phyloP scores from a whole-genome alignment of 2,329 filamentous ascomycete species.

The Hypoxylon sp. region DNA sequence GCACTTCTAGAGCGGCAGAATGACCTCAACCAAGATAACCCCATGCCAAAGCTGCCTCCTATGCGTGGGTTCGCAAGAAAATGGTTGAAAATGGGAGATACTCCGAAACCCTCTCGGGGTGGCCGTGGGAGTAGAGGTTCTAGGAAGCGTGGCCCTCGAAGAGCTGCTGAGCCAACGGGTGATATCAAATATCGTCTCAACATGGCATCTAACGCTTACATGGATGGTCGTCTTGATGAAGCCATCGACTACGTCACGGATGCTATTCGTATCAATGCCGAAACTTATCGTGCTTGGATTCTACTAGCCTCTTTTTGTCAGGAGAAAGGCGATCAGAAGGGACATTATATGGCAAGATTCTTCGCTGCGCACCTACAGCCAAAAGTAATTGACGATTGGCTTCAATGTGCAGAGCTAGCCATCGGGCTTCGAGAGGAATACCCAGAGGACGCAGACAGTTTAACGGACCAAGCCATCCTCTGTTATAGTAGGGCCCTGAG shows the following conservation, averaged over 20 bases:
- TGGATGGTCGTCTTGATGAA: conserved; percentile 71
- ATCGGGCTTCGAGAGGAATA: conserved; percentile 64
- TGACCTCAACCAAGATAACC: conserved; percentile 37
- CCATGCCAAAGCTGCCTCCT: conserved; percentile 30
- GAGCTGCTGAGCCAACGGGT: conserved; percentile 76
- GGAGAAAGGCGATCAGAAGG: conserved; percentile 70
- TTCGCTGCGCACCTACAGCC: conserved; percentile 74
- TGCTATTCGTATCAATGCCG: conserved; percentile 77
- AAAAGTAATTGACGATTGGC: conserved; percentile 72
- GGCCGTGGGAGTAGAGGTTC: conserved; percentile 33
- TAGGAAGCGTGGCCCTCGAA: conserved; percentile 64
- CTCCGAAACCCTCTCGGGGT: conserved; percentile 36
- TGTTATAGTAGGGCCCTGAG: conserved; percentile 73
- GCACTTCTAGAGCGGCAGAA: conserved; percentile 50
- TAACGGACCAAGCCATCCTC: conserved; percentile 68
- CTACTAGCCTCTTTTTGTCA: conserved; percentile 73
- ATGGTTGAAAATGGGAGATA: conserved; percentile 26
- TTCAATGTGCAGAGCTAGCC: conserved; percentile 71
- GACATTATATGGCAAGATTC: conserved; percentile 72
- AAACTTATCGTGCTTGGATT: conserved; percentile 76
- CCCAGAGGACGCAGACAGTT: conserved; percentile 62
- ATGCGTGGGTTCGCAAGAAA: conserved; percentile 29
- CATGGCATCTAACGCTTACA: conserved; percentile 77
- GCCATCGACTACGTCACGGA: conserved; percentile 73
- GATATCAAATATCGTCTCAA: conserved; percentile 79